Evolutionary conservation across 257 asterid genomes (phyloP), one percentile per base, ranked within the genome.

Genomic region (Handroanthus guayacan): DNA sequence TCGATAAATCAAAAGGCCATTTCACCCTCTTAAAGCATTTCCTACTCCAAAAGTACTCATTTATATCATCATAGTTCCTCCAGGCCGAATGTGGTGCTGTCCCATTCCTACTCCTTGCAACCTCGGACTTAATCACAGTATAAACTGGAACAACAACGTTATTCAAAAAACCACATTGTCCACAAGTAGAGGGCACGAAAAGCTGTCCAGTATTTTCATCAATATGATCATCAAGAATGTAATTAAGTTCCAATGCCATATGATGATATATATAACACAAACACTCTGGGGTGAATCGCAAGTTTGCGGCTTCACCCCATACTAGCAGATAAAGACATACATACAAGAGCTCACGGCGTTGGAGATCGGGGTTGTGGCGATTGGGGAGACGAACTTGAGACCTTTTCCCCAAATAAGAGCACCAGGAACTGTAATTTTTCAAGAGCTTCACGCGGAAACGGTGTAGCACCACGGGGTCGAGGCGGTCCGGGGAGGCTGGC

Each of bases 41-140:
- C 86, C 92, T 88, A n/a, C 89, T 90, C 99, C 99, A 94, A 78
- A 94, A 94, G 61, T 84, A 94, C 87, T 94, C 99, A 56, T 94
- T 94, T 16, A 94, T 89, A 69, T 92, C 99, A 85, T 94, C 99
- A 84, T 92, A 94, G 72, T 94, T 94, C 80, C 99, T 87, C 99
- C 99, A 94, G 45, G 99, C 99, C 3, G 99, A 88, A 86, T 92
- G 97, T 2, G 99, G 99, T 16, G 97, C 97, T 17, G 96, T 92
- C 77, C 99, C 97, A 61, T 84, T 85, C 78, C 97, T 85, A 80
- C 99, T 94, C 83, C 97, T 87, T 56, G 75, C 89, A n/a, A 89
- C 97, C 87, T 94, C 99, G 5, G 91, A 88, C 79, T 81, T 88
- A 74, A 94, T 82, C 31, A 83, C 82, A 9, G 47, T 67, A 66